Evolutionary conservation across 768 basidiomycete genomes (phyloP).

Genomic region (Heimioporus sp.): DNA sequence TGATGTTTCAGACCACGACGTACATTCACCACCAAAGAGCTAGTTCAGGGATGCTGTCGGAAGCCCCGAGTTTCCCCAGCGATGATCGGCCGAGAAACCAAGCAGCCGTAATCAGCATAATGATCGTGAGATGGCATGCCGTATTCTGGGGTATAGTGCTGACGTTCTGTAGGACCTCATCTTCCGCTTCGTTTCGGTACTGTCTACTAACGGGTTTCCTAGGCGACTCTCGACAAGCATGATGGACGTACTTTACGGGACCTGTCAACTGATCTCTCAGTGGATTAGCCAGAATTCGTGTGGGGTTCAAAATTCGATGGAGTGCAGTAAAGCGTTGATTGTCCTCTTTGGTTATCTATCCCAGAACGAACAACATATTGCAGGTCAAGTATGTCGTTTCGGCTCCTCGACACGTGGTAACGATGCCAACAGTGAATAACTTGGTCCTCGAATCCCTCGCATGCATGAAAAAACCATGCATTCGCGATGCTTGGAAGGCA

Average conservation of each 20-base stretch:
- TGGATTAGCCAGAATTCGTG: slow-evolving; percentile 23
- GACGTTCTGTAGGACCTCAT: slow-evolving; percentile 16
- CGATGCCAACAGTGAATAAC: slow-evolving; percentile 15
- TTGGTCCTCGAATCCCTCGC: slow-evolving; percentile 18
- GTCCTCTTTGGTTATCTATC: slow-evolving; percentile 24
- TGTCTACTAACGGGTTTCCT: slow-evolving; percentile 12
- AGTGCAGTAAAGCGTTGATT: slow-evolving; percentile 30
- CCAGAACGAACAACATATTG: slow-evolving; percentile 15
- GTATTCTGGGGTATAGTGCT: neutral
- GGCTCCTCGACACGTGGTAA: neutral
- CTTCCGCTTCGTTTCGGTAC: slow-evolving; percentile 21
- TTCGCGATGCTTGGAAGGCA: slow-evolving; percentile 22
- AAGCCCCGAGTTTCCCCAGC: neutral
- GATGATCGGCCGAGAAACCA: neutral
- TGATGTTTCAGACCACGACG: slow-evolving; percentile 42
- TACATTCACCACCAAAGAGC: slow-evolving; percentile 47
- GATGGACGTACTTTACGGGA: slow-evolving; percentile 16
- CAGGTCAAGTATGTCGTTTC: slow-evolving; percentile 13
- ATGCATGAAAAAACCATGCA: slow-evolving; percentile 9
- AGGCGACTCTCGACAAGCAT: slow-evolving; percentile 16
- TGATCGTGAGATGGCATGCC: slow-evolving; percentile 22
- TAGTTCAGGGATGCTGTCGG: neutral
- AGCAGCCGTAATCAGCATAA: slow-evolving; percentile 20
- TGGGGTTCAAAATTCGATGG: slow-evolving; percentile 26
- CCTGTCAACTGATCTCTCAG: slow-evolving; percentile 18